Percentiles rank a stretch among this genome's conserved stretches.
Conservation (phyloP, 2,329 filamentous ascomycete genomes). For the Botryosphaeria dothidea region DNA sequence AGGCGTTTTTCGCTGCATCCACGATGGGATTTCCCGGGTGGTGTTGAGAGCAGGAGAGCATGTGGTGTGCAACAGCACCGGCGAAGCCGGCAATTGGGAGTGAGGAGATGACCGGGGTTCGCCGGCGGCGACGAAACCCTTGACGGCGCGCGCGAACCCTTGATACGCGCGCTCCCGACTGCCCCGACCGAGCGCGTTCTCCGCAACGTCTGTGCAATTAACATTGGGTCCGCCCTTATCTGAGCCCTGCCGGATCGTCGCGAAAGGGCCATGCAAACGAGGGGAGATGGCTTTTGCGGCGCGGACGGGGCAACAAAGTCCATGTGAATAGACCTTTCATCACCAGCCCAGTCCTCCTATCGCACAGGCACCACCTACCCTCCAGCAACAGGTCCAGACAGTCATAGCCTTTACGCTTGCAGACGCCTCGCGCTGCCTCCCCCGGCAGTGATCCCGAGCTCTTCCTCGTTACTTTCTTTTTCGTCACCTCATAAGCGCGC, state of each 20-base stretch:
- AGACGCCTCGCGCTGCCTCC: background rate
- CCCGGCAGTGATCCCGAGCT: background rate
- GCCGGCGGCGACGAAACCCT: background rate
- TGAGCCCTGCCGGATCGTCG: background rate
- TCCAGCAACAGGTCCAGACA: too few relatives aligned
- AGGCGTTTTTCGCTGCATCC: background rate
- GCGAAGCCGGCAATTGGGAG: background rate
- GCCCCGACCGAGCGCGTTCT: background rate
- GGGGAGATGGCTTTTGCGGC: background rate
- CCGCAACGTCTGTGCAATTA: background rate
- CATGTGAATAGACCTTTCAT: too few relatives aligned
- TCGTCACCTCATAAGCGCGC: background rate
- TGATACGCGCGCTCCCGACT: background rate
- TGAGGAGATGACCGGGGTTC: background rate
- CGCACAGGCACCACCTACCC: too few relatives aligned
- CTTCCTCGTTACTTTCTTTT: background rate
- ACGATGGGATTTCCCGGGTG: background rate
- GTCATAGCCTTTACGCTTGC: background rate
- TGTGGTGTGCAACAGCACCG: background rate
- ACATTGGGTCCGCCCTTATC: background rate
- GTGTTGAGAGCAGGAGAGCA: background rate
- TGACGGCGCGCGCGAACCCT: background rate
- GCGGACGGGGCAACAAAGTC: too few relatives aligned
- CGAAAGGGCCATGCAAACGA: background rate
- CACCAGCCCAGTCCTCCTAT: too few relatives aligned